Conservation (phyloP, 192 early-diverging fungal genomes). For the Linnemannia elongata region DNA sequence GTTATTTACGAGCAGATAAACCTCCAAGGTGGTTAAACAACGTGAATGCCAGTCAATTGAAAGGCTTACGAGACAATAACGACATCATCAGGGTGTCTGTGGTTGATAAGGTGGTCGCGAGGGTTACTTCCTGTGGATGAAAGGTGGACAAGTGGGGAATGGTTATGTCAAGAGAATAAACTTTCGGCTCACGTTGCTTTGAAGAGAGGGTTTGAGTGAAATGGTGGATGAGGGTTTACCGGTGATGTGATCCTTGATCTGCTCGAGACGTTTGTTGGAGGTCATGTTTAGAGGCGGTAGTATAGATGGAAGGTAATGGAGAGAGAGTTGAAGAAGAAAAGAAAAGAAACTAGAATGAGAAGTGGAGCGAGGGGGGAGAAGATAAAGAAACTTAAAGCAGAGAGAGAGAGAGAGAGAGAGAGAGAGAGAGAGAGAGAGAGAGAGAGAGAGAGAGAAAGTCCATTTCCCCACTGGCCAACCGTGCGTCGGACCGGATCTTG, state of each 20-base stretch:
- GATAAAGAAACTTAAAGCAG: too few species aligned
- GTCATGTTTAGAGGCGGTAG: neutral
- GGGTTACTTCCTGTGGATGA: conserved; percentile 13
- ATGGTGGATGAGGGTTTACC: conserved; percentile 16
- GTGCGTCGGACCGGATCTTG: neutral
- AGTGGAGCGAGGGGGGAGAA: neutral
- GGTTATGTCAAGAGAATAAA: neutral
- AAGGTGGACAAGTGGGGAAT: neutral
- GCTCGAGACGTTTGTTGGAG: conserved; percentile 44
- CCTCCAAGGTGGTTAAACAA: neutral
- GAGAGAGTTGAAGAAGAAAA: too few species aligned
- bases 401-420: neutral
- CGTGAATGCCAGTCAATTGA: neutral
- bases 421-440: too few species aligned
- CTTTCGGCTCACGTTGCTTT: neutral
- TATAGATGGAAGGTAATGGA: neutral
- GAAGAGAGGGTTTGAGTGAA: neutral
- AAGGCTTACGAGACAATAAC: conserved; percentile 81
- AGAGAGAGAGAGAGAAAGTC: neutral
- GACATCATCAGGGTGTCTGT: conserved; percentile 83
- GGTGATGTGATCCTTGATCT: conserved; percentile 53
- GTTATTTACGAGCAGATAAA: too few species aligned
- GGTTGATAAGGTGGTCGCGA: conserved; percentile 45
- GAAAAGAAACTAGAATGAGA: too few species aligned
- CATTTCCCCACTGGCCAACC: conserved; percentile 1